Evolutionary conservation across 306 rosid species (phyloP).

Genomic region (Prunus davidiana): DNA sequence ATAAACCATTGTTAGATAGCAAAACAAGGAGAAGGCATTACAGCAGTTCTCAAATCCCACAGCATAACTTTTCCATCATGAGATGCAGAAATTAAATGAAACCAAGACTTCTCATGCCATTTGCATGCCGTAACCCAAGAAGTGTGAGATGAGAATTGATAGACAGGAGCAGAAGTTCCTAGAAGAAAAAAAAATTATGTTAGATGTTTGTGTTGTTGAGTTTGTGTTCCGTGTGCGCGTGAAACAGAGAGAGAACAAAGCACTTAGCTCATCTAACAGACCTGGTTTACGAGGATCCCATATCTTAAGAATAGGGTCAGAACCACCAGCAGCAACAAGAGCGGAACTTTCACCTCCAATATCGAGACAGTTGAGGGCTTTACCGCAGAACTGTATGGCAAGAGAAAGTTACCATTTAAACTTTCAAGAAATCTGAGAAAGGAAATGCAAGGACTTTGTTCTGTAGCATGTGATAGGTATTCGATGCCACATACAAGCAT

Average conservation of each 20-base stretch:
- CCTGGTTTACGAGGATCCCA: constrained; percentile 99
- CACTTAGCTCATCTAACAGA: constrained; percentile 24
- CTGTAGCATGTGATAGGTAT: neutral
- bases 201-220: neutral
- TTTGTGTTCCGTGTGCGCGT: neutral
- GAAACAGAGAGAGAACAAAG: constrained; percentile 1
- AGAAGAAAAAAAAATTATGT: neutral
- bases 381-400: constrained; percentile 60
- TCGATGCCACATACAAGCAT: neutral
- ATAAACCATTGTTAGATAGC: neutral
- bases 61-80: constrained; percentile 88
- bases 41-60: constrained; percentile 97
- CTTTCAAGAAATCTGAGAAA: constrained; percentile 12
- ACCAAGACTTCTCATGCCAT: constrained; percentile 69
- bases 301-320: constrained; percentile 77
- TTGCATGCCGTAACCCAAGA: constrained; percentile 88
- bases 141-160: constrained; percentile 70
- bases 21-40: constrained; percentile 26
- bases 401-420: constrained; percentile 19
- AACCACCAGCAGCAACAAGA: constrained; percentile 79
- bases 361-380: constrained; percentile 81
- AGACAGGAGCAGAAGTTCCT: constrained; percentile 90
- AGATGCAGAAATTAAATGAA: constrained; percentile 85
- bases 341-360: constrained; percentile 87
- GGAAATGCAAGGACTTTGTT: neutral